Evolutionary conservation across 1,284 basidiomycete species (phyloP), one percentile per base, ranked within the genome.

Genomic region (Sutorius eximius): DNA sequence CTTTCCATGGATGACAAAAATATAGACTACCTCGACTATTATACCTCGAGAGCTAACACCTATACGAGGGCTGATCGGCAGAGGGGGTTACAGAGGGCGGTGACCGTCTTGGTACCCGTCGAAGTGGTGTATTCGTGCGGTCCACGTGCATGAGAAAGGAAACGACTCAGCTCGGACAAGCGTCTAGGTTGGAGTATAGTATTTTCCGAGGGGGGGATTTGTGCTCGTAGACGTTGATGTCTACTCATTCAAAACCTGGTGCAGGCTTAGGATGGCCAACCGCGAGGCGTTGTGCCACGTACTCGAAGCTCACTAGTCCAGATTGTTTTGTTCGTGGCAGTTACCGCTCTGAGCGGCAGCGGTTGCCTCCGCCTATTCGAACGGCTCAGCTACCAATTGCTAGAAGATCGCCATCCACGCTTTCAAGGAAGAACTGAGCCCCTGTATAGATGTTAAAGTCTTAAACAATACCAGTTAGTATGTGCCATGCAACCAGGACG

Each of bases 191-290:
- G 75, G 83, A 84, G 75, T 84, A 91, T 63, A n/a, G n/a, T n/a
- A 5, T 27, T 81, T 76, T 51, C 89, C 89, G 20, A 91, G 76
- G 43, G 71, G 74, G 16, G 71, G 72, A 37, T 62, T 62, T 65
- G 59, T 58, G 41, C 22, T 71, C 61, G 65, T 86, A 83, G 1
- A 85, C 80, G 64, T 87, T 73, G 55, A 81, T 73, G 69, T 82
- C 82, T 27, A 94, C 30, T 90, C 92, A 65, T 94, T 94, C 63
- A 89, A 67, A 64, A 85, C 81, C 71, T 93, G 89, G 56, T 85
- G 80, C 20, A 92, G 68, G 72, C 92, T 93, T 22, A 32, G 20
- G 20, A 65, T 67, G 67, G 54, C 53, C 33, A 53, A 33, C 29
- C 8, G 18, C 3, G 40, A 46, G 36, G 43, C 15, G 48, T 32